Percentiles rank a stretch among this genome's conserved stretches.
phyloP scores from a whole-genome alignment of 2,329 filamentous ascomycete genomes.

The Alternaria sp. region DNA sequence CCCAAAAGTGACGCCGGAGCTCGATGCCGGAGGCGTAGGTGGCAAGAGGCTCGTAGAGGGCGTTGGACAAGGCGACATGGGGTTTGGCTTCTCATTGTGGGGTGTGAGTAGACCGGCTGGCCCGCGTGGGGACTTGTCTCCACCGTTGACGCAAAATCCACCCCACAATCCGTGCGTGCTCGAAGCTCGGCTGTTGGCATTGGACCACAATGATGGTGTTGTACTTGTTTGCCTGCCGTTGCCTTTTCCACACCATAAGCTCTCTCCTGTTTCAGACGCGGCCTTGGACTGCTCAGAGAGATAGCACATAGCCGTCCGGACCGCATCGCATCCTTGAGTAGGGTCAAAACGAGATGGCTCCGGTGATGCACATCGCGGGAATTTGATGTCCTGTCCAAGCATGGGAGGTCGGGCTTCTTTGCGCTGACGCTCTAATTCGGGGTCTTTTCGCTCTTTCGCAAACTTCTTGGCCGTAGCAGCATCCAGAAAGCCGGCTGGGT shows the following conservation, averaged over 20 bases:
- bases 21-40: conserved; percentile 47
- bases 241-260: conserved; percentile 63
- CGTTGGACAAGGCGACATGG: conserved; percentile 50
- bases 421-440: conserved; percentile 60
- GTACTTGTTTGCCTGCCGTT: conserved; percentile 39
- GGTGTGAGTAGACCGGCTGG: conserved; percentile 61
- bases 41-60: conserved; percentile 40
- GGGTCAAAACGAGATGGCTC: conserved; percentile 84
- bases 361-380: conserved; percentile 82
- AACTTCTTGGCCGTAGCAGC: conserved; percentile 34
- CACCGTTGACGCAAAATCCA: conserved; percentile 65
- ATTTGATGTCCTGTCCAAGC: conserved; percentile 80
- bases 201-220: conserved; percentile 45
- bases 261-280: conserved; percentile 54
- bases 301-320: conserved; percentile 57
- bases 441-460: conserved; percentile 43
- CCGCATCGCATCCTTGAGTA: conserved; percentile 65
- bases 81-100: conserved; percentile 48
- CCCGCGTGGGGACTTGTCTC: conserved; percentile 48
- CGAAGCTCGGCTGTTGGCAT: conserved; percentile 53
- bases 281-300: conserved; percentile 57
- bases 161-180: conserved; percentile 75
- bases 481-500: conserved; percentile 40
- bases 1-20: conserved; percentile 20
- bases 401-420: conserved; percentile 77